Base-by-base conservation (phyloP, 768 basidiomycete species). In the Thelephora aurantiotincta region DNA sequence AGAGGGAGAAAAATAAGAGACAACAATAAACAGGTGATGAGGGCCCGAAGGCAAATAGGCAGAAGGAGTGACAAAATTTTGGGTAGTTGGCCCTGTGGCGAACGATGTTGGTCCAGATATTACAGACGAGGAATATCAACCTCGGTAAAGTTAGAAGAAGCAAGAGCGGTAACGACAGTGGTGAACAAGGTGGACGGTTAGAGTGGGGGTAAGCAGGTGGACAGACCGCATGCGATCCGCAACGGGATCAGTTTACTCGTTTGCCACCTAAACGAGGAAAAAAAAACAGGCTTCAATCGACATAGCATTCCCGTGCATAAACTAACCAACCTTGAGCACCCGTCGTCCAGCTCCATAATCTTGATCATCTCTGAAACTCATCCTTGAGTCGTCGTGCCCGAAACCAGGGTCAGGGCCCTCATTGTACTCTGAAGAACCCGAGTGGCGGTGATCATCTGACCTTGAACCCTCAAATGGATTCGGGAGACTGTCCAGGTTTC, bases 351-450 rank as follows among this genome's bases (percentile, higher is more conserved):
- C 56, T 13, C 52, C 60, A 48, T 65, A 63, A 35, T 65, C 64
- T 41, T 63, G 62, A 11, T 64, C 62, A 22, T 65, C 64, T 14
- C 58, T 50, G 23, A 63, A 35, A 48, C 62, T 63, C 52, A 45
- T 43, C 14, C 57, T 51, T 34, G 50, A 48, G 4, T 61, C 59
- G 5, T 58, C 54, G 20, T 55, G 54, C n/a, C 48, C 58, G 23
- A 54, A 19, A 13, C 23, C 37, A 33, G 57, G 53, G 45, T 42
- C 20, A 34, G 18, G 30, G 19, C 33, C 37, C 30, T 33, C 44
- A 20, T 45, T 12, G 49, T 44, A 30, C 50, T 23, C 34, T 43
- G 36, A 16, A 33, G 41, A 35, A 45, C 45, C 30, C 16, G 23
- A 20, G 35, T 6, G 43, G 34, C 38, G 33, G 26, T 33, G 18